These are phyloP conservation scores for Colletotrichum shisoi DNA, from an alignment of 2,329 filamentous ascomycete species.

Conservation along the genomic window DNA sequence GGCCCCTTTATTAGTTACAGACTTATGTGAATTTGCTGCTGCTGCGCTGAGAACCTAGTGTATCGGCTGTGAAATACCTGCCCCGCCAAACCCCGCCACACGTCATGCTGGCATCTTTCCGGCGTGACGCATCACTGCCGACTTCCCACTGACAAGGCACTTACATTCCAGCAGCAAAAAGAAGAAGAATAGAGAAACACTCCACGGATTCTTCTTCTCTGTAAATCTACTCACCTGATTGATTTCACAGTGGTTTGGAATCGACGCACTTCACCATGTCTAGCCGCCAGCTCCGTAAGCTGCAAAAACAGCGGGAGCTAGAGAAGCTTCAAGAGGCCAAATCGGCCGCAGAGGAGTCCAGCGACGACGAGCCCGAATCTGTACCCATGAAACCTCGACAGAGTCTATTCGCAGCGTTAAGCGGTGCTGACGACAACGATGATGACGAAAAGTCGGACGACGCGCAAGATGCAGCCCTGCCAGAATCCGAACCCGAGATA, in stretches of 20 bases:
- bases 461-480: slow-evolving; percentile 41
- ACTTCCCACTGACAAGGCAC: not conserved
- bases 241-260: not conserved
- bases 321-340: slow-evolving; percentile 44
- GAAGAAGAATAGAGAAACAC: too few species aligned
- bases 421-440: slow-evolving; percentile 52
- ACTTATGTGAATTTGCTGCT: not conserved
- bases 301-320: slow-evolving; percentile 60
- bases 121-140: slow-evolving; percentile 37
- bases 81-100: slow-evolving; percentile 40
- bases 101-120: slow-evolving; percentile 34
- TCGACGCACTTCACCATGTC: slow-evolving; percentile 52
- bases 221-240: not conserved
- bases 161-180: not conserved
- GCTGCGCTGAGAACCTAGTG: not conserved
- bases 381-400: slow-evolving; percentile 51
- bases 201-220: not conserved
- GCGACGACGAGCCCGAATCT: slow-evolving; percentile 46
- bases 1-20: too few species aligned
- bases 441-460: slow-evolving; percentile 49
- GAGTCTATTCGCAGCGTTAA: slow-evolving; percentile 63
- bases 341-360: slow-evolving; percentile 46
- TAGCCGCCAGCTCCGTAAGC: slow-evolving; percentile 60
- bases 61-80: slow-evolving; percentile 12
- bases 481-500: slow-evolving; percentile 40